Percentiles rank a stretch among this genome's conserved stretches.
These are phyloP conservation scores for Cutaneotrichosporon dermatis DNA, from an alignment of 1,284 basidiomycete genomes.

Conservation along the genomic window DNA sequence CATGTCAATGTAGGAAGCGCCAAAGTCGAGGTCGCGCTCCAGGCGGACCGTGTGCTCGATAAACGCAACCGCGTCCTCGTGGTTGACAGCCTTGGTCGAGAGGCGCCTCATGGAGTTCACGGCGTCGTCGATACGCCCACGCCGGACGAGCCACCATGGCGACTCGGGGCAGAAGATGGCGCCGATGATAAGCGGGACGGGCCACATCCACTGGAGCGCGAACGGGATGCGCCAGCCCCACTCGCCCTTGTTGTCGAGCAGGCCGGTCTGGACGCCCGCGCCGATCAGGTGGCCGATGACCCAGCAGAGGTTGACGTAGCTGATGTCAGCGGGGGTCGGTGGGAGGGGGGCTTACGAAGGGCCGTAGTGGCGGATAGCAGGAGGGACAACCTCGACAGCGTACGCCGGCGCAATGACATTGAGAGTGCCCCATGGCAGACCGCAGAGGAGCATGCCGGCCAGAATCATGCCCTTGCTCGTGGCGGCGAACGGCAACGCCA, in stretches of 20 bases:
- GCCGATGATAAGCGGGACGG: slow-evolving; percentile 15
- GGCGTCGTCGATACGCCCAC: slow-evolving; percentile 25
- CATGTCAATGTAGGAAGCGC: slow-evolving; percentile 44
- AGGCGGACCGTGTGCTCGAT: slow-evolving; percentile 44
- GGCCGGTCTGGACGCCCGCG: slow-evolving; percentile 18
- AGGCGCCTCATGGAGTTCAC: background rate
- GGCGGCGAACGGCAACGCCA: slow-evolving; percentile 47
- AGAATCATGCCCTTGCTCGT: slow-evolving; percentile 37
- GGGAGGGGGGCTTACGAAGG: slow-evolving; percentile 21
- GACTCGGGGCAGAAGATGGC: slow-evolving; percentile 30
- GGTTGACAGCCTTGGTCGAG: slow-evolving; percentile 21
- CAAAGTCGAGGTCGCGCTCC: slow-evolving; percentile 26
- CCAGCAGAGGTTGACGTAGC: slow-evolving; percentile 46
- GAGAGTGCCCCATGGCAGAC: slow-evolving; percentile 25
- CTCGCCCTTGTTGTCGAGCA: slow-evolving; percentile 10
- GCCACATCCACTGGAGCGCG: slow-evolving; percentile 17
- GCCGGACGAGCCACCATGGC: slow-evolving; percentile 36
- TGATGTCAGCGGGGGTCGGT: too few relatives aligned
- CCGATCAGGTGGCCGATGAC: slow-evolving; percentile 28
- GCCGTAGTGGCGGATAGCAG: slow-evolving; percentile 38
- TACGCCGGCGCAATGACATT: slow-evolving; percentile 32
- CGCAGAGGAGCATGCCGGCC: slow-evolving; percentile 43
- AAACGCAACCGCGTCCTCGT: slow-evolving; percentile 39
- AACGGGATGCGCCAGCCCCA: slow-evolving; percentile 19
- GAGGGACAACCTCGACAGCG: slow-evolving; percentile 44